Conservation (phyloP, 2,329 filamentous ascomycete genomes). For the Talaromyces albobiverticillius region DNA sequence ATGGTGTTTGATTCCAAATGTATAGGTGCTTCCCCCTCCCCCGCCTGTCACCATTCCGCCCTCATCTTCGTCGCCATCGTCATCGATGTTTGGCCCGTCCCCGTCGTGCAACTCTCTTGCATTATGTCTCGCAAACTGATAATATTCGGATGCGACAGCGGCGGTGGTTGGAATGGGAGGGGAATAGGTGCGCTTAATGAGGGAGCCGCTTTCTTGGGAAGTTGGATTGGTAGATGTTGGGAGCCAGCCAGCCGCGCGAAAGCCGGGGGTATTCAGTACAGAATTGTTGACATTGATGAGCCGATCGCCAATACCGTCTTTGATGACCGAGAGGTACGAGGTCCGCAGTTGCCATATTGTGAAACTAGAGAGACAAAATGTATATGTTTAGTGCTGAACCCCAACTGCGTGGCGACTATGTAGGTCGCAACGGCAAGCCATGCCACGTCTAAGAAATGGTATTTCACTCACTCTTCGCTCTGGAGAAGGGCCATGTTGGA, state of each 20-base stretch:
- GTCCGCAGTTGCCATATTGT: conserved; percentile 65
- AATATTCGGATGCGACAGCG: conserved; percentile 61
- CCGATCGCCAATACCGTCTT: conserved; percentile 64
- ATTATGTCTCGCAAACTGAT: conserved; percentile 46
- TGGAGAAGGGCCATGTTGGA: conserved; percentile 47
- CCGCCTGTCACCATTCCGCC: conserved; percentile 61
- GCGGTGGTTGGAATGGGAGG: conserved; percentile 61
- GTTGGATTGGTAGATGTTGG: conserved; percentile 34
- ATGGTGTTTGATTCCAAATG: conserved; percentile 48
- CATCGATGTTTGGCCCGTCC: conserved; percentile 30
- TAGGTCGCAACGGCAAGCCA: conserved; percentile 5
- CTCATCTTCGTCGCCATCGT: conserved; percentile 60
- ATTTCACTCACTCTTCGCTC: conserved; percentile 48
- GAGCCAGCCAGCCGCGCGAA: conserved; percentile 63
- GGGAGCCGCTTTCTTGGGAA: conserved; percentile 31
- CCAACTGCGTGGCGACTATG: background rate
- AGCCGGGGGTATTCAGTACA: conserved; percentile 62
- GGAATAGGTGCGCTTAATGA: conserved; percentile 63
- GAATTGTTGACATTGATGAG: conserved; percentile 63
- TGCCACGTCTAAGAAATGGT: too few relatives aligned
- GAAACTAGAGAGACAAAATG: conserved; percentile 48
- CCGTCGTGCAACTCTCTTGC: conserved; percentile 27
- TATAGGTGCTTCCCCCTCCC: conserved; percentile 51
- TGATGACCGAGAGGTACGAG: conserved; percentile 61
- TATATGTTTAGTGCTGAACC: background rate